Evolutionary conservation across 306 rosid genomes (phyloP).

Genomic region (Prunus mongolica): DNA sequence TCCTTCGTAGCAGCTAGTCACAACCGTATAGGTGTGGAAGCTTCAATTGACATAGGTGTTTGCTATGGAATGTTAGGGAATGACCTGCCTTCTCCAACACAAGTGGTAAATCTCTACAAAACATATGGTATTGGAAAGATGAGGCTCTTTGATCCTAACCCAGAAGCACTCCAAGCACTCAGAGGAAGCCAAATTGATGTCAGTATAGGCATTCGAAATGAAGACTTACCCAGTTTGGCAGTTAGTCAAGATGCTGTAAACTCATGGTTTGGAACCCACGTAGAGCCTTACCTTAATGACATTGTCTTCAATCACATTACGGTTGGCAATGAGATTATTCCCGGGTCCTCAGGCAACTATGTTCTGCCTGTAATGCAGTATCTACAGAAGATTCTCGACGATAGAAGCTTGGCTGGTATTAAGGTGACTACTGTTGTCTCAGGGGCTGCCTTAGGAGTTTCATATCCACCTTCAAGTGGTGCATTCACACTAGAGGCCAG

Average conservation of each 20-base stretch:
- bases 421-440: slow-evolving; percentile 34
- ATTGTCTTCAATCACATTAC: slow-evolving; percentile 17
- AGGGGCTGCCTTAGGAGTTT: background rate
- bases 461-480: slow-evolving; percentile 30
- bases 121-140: slow-evolving; percentile 12
- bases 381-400: slow-evolving; percentile 12
- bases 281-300: slow-evolving; percentile 17
- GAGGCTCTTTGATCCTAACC: slow-evolving; percentile 29
- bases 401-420: background rate
- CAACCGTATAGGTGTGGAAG: background rate
- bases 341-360: background rate
- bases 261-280: slow-evolving; percentile 23
- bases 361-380: slow-evolving; percentile 21
- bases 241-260: background rate
- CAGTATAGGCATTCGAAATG: slow-evolving; percentile 11
- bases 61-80: slow-evolving; percentile 15
- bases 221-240: slow-evolving; percentile 14
- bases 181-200: slow-evolving; percentile 3
- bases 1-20: background rate
- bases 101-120: slow-evolving; percentile 17
- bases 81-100: slow-evolving; percentile 21
- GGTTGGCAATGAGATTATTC: slow-evolving; percentile 30
- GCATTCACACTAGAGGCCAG: background rate
- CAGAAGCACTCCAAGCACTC: slow-evolving; percentile 15
- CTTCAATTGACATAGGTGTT: slow-evolving; percentile 10